Evolutionary conservation across 768 basidiomycete genomes (phyloP), one percentile per base, ranked within the genome.

Genomic region (Postia placenta): DNA sequence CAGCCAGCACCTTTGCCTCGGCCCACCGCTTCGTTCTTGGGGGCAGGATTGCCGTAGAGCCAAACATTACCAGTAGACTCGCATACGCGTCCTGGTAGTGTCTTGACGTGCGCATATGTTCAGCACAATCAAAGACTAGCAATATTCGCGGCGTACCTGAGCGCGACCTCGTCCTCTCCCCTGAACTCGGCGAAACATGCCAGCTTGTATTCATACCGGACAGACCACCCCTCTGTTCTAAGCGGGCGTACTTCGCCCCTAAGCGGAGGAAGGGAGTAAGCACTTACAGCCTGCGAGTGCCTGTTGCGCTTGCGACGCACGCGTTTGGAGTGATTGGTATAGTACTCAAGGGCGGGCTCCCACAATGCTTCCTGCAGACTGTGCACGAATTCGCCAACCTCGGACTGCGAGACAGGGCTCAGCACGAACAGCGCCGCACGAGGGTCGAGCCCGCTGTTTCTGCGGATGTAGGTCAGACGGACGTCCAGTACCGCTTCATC

Each of bases 1-100:
- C 96, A 0, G 91, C 92, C 2, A 98, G 75, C 1, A 98, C 96
- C 65, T 94, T 96, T 2, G 95, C 95, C 65, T 99, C 96, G 14
- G 94, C 93, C 95, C 95, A 98, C 25, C 95, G 78, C 63, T 98
- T 99, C 1, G 93, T 97, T 7, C 95, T 80, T 4, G 93, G 92
- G 1, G 89, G 90, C 6, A 96, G 69, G 43, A 89, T 86, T 4
- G 83, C 82, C 1, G 86, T 87, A 5, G 91, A 92, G 2, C 84
- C 82, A 61, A 97, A 95, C 87, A 96, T 92, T 49, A 86, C 82
- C 42, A 83, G 74, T 3, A 97, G 71, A 44, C 78, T 84, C 28
- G 78, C 78, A 69, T 95, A 95, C 11, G 91, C 92, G 58, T 96
- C 93, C 66, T 95, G 92, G 60, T 93, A 96, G 64, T 97, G 92